Conservation (phyloP, 202 grass and related monocot species). For the Zoysia matrella region DNA sequence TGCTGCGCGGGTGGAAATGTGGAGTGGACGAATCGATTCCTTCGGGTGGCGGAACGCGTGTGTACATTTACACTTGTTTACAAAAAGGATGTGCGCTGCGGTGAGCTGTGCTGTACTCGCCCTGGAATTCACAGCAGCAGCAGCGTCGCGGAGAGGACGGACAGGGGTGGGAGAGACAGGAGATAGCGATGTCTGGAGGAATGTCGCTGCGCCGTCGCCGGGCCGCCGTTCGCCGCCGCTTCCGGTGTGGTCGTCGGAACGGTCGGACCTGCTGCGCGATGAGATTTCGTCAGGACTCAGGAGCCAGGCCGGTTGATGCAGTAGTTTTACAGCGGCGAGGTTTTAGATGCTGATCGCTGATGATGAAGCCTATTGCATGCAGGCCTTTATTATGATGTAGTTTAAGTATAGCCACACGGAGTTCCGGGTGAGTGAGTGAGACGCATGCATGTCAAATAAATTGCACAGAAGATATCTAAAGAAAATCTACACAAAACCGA, state of each 20-base stretch:
- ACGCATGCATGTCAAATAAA: too few relatives aligned
- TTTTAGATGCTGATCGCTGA: too few relatives aligned
- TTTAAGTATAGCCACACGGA: too few relatives aligned
- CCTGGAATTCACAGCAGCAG: constrained; percentile 29
- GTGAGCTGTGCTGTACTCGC: not conserved
- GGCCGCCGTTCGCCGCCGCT: constrained; percentile 4
- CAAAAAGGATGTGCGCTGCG: not conserved
- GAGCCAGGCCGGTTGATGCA: not conserved
- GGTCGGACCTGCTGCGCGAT: constrained; percentile 39
- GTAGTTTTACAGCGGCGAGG: not conserved
- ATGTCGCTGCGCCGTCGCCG: not conserved
- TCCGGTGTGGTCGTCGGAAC: constrained; percentile 34
- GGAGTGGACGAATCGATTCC: not conserved
- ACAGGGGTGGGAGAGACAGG: not conserved
- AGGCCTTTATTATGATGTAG: too few relatives aligned
- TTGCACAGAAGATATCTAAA: too few relatives aligned
- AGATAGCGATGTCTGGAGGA: not conserved
- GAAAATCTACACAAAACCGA: too few relatives aligned
- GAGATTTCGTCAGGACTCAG: constrained; percentile 21
- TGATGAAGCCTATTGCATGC: too few relatives aligned
- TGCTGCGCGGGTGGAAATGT: too few relatives aligned
- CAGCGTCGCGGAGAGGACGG: constrained; percentile 13
- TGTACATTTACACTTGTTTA: constrained; percentile 49
- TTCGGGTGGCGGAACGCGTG: constrained; percentile 10
- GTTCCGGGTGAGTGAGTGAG: too few relatives aligned